Base-by-base conservation (phyloP, 2,329 filamentous ascomycete species). In the Ceratocystis harringtonii region DNA sequence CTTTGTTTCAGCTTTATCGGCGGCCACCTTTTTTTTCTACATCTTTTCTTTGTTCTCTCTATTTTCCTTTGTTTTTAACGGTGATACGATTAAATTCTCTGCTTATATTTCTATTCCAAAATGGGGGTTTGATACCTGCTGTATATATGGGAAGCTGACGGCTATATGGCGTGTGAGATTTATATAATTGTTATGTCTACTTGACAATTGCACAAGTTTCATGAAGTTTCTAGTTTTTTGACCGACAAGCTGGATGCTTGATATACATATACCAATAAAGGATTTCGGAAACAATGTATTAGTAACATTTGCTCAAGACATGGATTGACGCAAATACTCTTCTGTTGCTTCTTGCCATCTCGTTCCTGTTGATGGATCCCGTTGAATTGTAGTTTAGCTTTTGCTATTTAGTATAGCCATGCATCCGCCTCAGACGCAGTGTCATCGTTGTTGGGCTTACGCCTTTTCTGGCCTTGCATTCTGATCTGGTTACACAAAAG, bases 11-110 rank as follows among this genome's bases (percentile, higher is more conserved):
- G 10, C 3, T 41, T 22, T 64, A 55, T 30, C 28, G 55, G 60
- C 43, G 43, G 45, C 36, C 17, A 45, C n/a, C 30, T 43, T 32
- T 36, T 45, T 45, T 25, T 61, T 44, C 45, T 45, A 15, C 30
- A 36, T 61, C 28, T 25, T 43, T 52, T 61, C n/a, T 44, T 41
- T 41, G 36, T 41, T 41, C 3, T 12, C 36, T 41, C 36, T 41
- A 41, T 15, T 61, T 45, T 61, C 25, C n/a, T 63, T 57, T 44
- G 25, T 57, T 55, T 62, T 30, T 58, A 32, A 50, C 28, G 61
- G 43, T 17, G 43, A 58, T 63, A 36, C 28, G 45, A 63, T 28
- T 30, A 58, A 19, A 5, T 25, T 58, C 12, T n/a, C 28, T 57
- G 4, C 10, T n/a, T 58, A 17, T 36, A n/a, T 30, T 36, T 22